Base-by-base conservation (phyloP, 306 rosid species). In the Pterocarpus santalinus region DNA sequence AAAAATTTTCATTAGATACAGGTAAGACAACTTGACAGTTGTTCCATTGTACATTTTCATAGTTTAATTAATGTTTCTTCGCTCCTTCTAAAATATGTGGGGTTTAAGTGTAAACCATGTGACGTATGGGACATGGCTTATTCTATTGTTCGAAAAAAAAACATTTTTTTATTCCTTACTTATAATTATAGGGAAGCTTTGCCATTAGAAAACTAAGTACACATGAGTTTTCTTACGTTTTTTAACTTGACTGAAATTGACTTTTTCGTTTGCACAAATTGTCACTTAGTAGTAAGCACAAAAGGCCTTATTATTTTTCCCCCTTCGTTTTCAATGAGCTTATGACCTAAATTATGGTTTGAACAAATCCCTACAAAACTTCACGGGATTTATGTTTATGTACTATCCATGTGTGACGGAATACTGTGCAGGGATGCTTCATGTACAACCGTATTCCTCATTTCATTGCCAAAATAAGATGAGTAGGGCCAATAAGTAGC, bases 71-170 rank as follows among this genome's bases (percentile, higher is more conserved):
- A 71, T 70, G 56, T 71, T 58, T 65, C 68, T 77, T 83, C 44
- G 51, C 44, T 34, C 32, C 52, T 67, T 61, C 33, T 77, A 70
- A 51, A 61, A 17, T 30, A 11, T 65, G 72, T 57, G 78, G 75
- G 84, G 84, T 32, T 60, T 61, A 16, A 83, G 87, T 81, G 88
- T 64, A 71, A 65, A 67, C 64, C 88, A 80, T 76, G 85, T 85
- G 87, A 69, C 70, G 75, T 53, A 80, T 80, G 85, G 85, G 72
- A 7, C 43, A 15, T n/a, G 6, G 13, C 17, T 80, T 76, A 80
- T 76, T 85, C 82, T 62, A 75, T 63, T 84, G 39, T 22, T 44
- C 5, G 7, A 14, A 2, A n/a, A 64, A 75, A 55, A 15, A 0
- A 35, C 43, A 61, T 0, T 75, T 70, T 64, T 76, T 76, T 69